A percentile compares a stretch with the other conserved stretches of the same genome.
phyloP scores from a whole-genome alignment of 352 stramenopile species.

The Globisporangium ultimum region DNA sequence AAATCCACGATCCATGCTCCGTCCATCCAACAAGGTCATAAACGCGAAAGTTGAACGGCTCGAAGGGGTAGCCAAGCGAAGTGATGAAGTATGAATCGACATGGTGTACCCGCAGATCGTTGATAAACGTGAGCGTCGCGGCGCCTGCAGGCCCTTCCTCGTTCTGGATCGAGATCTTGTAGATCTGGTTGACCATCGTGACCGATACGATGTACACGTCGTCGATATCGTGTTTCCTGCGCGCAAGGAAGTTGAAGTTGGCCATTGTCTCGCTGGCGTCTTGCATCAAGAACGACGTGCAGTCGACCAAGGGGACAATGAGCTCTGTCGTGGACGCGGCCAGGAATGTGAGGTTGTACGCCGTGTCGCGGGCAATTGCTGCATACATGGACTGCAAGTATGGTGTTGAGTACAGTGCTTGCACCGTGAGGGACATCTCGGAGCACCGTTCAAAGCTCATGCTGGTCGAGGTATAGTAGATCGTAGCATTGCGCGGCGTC shows the following conservation, averaged over 20 bases:
- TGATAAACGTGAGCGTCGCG: conserved; percentile 25
- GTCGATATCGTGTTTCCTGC: conserved; percentile 14
- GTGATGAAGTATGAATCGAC: conserved; percentile 20
- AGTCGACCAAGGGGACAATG: conserved; percentile 41
- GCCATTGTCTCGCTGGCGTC: conserved; percentile 23
- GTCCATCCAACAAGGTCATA: conserved; percentile 28
- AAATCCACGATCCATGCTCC: conserved; percentile 25
- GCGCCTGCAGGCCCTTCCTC: conserved; percentile 22
- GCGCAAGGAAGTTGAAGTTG: conserved; percentile 38
- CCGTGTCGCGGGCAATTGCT: conserved; percentile 3
- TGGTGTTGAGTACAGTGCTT: conserved; percentile 7
- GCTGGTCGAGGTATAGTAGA: conserved; percentile 5
- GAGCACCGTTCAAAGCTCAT: conserved; percentile 6
- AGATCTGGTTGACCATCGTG: conserved; percentile 38
- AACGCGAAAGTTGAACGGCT: conserved; percentile 9
- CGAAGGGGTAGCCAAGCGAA: conserved; percentile 33
- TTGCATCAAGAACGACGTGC: conserved; percentile 18
- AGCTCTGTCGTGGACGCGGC: conserved; percentile 19
- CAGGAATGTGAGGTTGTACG: conserved; percentile 14
- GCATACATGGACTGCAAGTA: conserved; percentile 12
- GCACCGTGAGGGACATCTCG: neutral
- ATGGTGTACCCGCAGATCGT: conserved; percentile 17
- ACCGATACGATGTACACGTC: conserved; percentile 26
- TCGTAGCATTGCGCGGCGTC: neutral
- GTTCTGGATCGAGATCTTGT: conserved; percentile 22